A percentile compares a stretch with the other conserved stretches of the same genome.
These are phyloP conservation scores for Atkinsonella hypoxylon DNA, from an alignment of 2,329 filamentous ascomycete species.

Conservation along the genomic window DNA sequence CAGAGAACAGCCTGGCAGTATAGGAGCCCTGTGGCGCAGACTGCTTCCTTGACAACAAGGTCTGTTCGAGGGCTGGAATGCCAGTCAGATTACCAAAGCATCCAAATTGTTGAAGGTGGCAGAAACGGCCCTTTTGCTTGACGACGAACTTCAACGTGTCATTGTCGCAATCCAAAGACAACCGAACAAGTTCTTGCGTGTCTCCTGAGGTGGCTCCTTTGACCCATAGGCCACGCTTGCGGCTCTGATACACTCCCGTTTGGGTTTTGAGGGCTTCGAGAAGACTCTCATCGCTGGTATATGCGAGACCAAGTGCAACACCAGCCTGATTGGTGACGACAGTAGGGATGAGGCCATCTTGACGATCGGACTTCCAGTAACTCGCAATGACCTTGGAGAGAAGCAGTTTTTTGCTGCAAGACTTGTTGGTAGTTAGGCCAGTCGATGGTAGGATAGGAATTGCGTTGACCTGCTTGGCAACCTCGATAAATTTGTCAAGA, in stretches of 20 bases:
- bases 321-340: slow-evolving; percentile 84
- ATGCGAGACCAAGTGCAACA: slow-evolving; percentile 76
- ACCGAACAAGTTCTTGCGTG: slow-evolving; percentile 74
- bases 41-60: slow-evolving; percentile 66
- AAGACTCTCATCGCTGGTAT: slow-evolving; percentile 86
- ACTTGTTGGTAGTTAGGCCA: slow-evolving; percentile 55
- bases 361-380: slow-evolving; percentile 67
- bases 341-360: slow-evolving; percentile 77
- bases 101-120: slow-evolving; percentile 80
- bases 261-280: slow-evolving; percentile 70
- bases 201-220: slow-evolving; percentile 94
- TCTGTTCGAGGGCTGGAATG: slow-evolving; percentile 76
- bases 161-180: slow-evolving; percentile 84
- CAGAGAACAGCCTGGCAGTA: slow-evolving; percentile 83
- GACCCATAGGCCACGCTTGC: slow-evolving; percentile 91
- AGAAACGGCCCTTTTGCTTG: slow-evolving; percentile 84
- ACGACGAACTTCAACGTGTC: slow-evolving; percentile 88
- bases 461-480: slow-evolving; percentile 38
- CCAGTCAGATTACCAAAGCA: slow-evolving; percentile 84
- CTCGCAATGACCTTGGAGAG: slow-evolving; percentile 62
- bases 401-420: slow-evolving; percentile 39
- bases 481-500: slow-evolving; percentile 33
- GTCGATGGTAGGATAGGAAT: slow-evolving; percentile 67
- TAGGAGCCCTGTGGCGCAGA: slow-evolving; percentile 86
- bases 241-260: slow-evolving; percentile 84